Evolutionary conservation across 2,329 filamentous ascomycete genomes (phyloP).

Genomic region (Pleoardoris graminearum): DNA sequence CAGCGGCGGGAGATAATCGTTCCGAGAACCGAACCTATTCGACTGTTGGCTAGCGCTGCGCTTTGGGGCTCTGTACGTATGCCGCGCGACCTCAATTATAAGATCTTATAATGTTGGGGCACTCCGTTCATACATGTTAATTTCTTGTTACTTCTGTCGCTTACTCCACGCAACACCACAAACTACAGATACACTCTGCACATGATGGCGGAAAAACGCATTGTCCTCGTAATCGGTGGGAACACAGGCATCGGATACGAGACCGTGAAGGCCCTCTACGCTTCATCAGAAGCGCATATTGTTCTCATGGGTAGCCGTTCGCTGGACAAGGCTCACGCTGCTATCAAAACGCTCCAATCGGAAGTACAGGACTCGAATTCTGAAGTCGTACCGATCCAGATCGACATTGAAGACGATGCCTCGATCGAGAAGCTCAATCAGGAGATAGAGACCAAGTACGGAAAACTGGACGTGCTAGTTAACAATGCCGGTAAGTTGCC

Average conservation of each 20-base stretch:
- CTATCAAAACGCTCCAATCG: slow-evolving; percentile 48
- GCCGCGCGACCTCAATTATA: too few species aligned
- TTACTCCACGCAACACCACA: neutral
- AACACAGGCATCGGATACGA: slow-evolving; percentile 66
- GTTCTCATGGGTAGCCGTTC: slow-evolving; percentile 61
- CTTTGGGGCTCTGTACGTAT: neutral
- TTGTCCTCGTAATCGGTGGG: slow-evolving; percentile 64
- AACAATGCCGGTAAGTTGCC: slow-evolving; percentile 58
- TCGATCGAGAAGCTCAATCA: slow-evolving; percentile 56
- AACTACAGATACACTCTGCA: neutral
- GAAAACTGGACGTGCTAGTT: slow-evolving; percentile 57
- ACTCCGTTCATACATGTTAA: too few species aligned
- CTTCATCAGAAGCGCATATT: slow-evolving; percentile 55
- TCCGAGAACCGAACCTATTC: neutral
- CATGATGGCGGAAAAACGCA: slow-evolving; percentile 31
- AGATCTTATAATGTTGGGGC: too few species aligned
- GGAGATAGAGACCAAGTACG: slow-evolving; percentile 48
- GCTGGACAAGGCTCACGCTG: slow-evolving; percentile 55
- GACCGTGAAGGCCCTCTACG: slow-evolving; percentile 57
- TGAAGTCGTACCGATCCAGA: slow-evolving; percentile 52
- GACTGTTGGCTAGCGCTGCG: neutral
- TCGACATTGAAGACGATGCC: slow-evolving; percentile 59
- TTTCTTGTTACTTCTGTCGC: neutral
- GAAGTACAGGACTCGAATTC: slow-evolving; percentile 50
- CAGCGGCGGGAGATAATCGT: too few species aligned